Conservation (phyloP, 306 rosid species). For the Vicia faba region DNA sequence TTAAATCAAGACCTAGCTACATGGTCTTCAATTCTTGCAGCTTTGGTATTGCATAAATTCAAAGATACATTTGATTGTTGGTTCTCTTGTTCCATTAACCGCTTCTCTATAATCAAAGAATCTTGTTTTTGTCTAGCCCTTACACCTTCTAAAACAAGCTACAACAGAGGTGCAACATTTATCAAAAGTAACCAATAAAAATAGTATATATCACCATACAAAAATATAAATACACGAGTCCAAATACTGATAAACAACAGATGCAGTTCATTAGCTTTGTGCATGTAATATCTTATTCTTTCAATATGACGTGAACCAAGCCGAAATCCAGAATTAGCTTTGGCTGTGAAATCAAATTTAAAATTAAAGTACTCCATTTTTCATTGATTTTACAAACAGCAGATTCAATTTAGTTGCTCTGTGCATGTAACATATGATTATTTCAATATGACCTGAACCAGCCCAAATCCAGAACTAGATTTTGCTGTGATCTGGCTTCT, state of each 20-base stretch:
- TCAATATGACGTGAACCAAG: background rate
- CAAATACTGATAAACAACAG: background rate
- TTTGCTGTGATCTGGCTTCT: constrained; percentile 90
- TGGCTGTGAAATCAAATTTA: background rate
- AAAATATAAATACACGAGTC: background rate
- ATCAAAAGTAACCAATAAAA: constrained; percentile 27
- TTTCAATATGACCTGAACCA: background rate
- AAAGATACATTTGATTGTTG: constrained; percentile 69
- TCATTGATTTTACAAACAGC: background rate
- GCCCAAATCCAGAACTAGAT: background rate
- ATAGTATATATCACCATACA: background rate
- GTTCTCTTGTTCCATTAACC: constrained; percentile 62
- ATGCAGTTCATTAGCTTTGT: background rate
- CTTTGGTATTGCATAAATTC: constrained; percentile 68
- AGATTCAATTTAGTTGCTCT: background rate
- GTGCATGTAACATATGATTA: background rate
- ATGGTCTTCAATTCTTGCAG: constrained; percentile 82
- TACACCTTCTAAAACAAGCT: constrained; percentile 93
- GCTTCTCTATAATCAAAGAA: constrained; percentile 60
- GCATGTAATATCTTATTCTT: background rate
- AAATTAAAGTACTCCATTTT: background rate
- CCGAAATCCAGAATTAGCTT: background rate
- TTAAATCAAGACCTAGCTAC: constrained; percentile 46
- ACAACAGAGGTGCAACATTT: constrained; percentile 40
- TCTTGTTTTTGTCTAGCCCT: constrained; percentile 73